These are phyloP conservation scores for Exophiala aquamarina DNA, from an alignment of 2,329 filamentous ascomycete genomes.

Conservation along the genomic window DNA sequence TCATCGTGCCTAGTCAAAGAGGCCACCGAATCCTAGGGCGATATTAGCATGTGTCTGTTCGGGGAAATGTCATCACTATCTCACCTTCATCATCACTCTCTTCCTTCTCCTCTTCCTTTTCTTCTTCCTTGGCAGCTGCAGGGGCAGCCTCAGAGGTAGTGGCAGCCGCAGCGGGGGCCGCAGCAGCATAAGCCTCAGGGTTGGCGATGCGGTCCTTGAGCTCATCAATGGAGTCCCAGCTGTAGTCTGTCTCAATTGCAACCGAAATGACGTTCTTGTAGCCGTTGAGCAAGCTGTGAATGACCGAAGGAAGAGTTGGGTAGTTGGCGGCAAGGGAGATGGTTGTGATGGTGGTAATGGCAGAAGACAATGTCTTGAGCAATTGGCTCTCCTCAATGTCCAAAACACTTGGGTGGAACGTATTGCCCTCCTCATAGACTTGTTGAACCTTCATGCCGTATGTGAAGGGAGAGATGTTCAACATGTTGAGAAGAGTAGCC, in stretches of 20 bases:
- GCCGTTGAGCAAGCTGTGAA: conserved; percentile 93
- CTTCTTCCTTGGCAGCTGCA: conserved; percentile 52
- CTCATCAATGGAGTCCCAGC: conserved; percentile 93
- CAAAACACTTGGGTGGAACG: conserved; percentile 79
- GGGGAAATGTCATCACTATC: conserved; percentile 28
- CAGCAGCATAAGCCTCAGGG: conserved; percentile 89
- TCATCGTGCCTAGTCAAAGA: conserved; percentile 62
- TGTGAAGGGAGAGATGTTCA: conserved; percentile 99
- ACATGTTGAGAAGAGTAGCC: conserved; percentile 98
- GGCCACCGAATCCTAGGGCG: conserved; percentile 70
- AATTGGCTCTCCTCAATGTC: conserved; percentile 96
- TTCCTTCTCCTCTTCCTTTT: conserved; percentile 65
- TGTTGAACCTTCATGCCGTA: conserved; percentile 96
- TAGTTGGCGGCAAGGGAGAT: conserved; percentile 92
- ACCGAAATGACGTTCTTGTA: conserved; percentile 97
- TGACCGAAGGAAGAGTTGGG: conserved; percentile 93
- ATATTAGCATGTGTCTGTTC: conserved; percentile 47
- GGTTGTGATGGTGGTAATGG: conserved; percentile 82
- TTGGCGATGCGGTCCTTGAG: conserved; percentile 99
- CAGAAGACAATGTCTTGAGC: conserved; percentile 74
- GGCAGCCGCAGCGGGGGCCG: conserved; percentile 69
- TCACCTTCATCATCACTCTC: conserved; percentile 63
- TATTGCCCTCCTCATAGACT: conserved; percentile 97
- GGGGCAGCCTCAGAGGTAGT: conserved; percentile 52
- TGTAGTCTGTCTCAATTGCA: conserved; percentile 85